Evolutionary conservation across 768 basidiomycete species (phyloP).

Genomic region (Calvatia gigantea): DNA sequence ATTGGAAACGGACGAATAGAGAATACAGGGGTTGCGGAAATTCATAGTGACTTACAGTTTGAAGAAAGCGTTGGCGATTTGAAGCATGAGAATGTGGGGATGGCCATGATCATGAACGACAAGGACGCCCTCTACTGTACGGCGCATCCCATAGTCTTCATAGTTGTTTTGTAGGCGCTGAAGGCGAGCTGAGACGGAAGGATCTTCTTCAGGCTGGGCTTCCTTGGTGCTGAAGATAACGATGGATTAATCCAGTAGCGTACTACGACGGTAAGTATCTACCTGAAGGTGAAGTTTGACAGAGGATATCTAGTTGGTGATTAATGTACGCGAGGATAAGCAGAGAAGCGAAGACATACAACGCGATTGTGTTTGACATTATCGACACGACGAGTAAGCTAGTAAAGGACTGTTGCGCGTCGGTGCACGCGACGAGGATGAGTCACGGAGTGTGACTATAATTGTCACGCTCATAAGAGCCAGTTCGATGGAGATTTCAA

Average conservation of each 20-base stretch:
- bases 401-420: slow-evolving; percentile 45
- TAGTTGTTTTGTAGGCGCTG: slow-evolving; percentile 95
- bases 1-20: background rate
- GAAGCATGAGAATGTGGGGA: slow-evolving; percentile 96
- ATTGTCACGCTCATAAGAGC: background rate
- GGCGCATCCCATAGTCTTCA: slow-evolving; percentile 94
- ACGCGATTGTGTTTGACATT: slow-evolving; percentile 53
- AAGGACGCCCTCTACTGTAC: slow-evolving; percentile 88
- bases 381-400: slow-evolving; percentile 15
- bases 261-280: background rate
- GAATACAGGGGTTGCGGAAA: background rate
- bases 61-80: slow-evolving; percentile 99
- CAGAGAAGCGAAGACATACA: slow-evolving; percentile 28
- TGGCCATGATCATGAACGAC: slow-evolving; percentile 97
- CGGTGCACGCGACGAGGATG: slow-evolving; percentile 12
- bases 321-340: background rate
- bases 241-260: background rate
- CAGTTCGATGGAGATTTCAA: background rate
- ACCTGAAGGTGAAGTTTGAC: slow-evolving; percentile 94
- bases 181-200: slow-evolving; percentile 90
- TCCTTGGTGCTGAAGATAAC: slow-evolving; percentile 75
- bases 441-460: slow-evolving; percentile 5
- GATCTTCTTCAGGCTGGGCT: slow-evolving; percentile 95
- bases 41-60: slow-evolving; percentile 67
- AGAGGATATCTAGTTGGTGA: slow-evolving; percentile 61